A percentile compares a stretch with the other conserved stretches of the same genome.
Conservation (phyloP, 139 green algal species). For the Tetratostichococcus sp. region DNA sequence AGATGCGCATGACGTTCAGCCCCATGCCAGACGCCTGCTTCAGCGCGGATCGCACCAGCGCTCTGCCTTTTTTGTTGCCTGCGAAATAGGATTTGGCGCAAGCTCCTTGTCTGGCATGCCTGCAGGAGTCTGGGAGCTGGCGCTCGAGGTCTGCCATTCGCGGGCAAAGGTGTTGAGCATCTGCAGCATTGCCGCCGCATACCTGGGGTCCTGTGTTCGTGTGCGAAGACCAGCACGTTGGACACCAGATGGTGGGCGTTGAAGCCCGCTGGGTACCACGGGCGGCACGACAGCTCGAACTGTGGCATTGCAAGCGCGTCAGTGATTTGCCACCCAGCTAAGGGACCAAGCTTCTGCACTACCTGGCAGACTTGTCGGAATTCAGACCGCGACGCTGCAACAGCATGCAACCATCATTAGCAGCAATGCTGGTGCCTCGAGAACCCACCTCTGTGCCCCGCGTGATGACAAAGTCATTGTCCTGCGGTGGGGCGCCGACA, state of each 20-base stretch:
- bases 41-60: slow-evolving; percentile 13
- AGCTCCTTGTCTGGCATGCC: no score
- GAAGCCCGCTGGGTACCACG: slow-evolving; percentile 56
- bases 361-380: no score
- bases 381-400: no score
- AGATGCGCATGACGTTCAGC: slow-evolving; percentile 62
- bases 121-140: no score
- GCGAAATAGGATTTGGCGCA: no score
- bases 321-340: no score
- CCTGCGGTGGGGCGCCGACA: background rate
- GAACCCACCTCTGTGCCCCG: background rate
- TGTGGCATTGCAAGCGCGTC: slow-evolving; percentile 16
- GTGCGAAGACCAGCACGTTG: slow-evolving; percentile 14
- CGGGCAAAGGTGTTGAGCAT: no score
- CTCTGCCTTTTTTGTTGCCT: slow-evolving; percentile 13
- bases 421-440: background rate
- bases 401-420: no score
- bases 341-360: no score
- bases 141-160: no score
- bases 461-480: background rate
- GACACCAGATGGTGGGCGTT: slow-evolving; percentile 46
- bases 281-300: slow-evolving; percentile 51
- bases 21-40: slow-evolving; percentile 26
- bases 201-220: slow-evolving; percentile 20
- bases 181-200: background rate